Percentiles rank a stretch among this genome's conserved stretches.
phyloP scores from a whole-genome alignment of 2,329 filamentous ascomycete species.

The Neofusicoccum parvum region DNA sequence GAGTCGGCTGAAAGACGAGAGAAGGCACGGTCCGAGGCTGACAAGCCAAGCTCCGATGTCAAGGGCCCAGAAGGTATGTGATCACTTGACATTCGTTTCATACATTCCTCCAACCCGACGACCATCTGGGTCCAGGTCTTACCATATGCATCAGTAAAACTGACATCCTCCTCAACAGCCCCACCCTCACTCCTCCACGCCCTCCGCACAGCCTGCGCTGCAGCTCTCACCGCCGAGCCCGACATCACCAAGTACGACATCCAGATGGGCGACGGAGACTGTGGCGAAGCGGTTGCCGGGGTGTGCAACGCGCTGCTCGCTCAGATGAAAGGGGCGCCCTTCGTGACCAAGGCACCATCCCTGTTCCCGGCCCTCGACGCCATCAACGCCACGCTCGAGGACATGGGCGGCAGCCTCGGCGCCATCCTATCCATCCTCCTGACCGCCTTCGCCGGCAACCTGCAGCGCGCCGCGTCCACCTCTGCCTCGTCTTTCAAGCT shows the following conservation, averaged over 20 bases:
- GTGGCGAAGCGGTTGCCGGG: conserved; percentile 67
- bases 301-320: conserved; percentile 63
- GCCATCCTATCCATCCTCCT: conserved; percentile 84
- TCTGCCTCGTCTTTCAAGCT: conserved; percentile 38
- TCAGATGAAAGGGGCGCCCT: conserved; percentile 54
- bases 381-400: conserved; percentile 61
- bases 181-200: conserved; percentile 38
- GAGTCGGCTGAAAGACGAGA: conserved; percentile 32
- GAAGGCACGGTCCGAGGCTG: conserved; percentile 32
- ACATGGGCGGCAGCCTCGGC: conserved; percentile 73
- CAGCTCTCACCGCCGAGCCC: conserved; percentile 61
- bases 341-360: conserved; percentile 49
- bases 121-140: conserved; percentile 29
- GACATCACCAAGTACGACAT: conserved; percentile 71
- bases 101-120: conserved; percentile 14
- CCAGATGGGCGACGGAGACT: conserved; percentile 87
- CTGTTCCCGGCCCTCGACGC: conserved; percentile 59
- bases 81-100: background rate
- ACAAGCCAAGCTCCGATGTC: conserved; percentile 22
- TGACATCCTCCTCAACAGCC: conserved; percentile 25
- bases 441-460: conserved; percentile 66
- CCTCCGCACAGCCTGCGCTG: conserved; percentile 45
- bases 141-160: background rate
- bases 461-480: conserved; percentile 58
- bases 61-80: conserved; percentile 10